These are phyloP conservation scores for Lepidium didymum DNA, from an alignment of 345 rosid species.

Conservation along the genomic window DNA sequence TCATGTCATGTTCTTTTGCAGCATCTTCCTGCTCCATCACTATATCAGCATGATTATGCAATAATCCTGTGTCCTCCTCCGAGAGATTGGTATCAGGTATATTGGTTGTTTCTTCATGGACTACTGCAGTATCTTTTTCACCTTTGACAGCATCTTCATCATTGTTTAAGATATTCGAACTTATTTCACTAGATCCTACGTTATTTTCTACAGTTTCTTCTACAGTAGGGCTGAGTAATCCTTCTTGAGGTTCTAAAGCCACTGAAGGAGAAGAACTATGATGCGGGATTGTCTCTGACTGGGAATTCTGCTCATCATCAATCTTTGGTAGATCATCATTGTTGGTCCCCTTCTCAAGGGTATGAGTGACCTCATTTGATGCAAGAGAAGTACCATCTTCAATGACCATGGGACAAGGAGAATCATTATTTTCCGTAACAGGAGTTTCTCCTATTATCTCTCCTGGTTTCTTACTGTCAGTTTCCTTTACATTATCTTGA, in stretches of 20 bases:
- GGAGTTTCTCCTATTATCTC: slow-evolving; percentile 2
- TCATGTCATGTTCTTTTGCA: slow-evolving; percentile 12
- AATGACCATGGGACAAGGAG: slow-evolving; percentile 15
- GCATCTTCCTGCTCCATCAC: slow-evolving; percentile 5
- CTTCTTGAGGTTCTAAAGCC: slow-evolving; percentile 25
- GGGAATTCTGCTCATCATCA: slow-evolving; percentile 21
- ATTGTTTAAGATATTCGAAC: neutral
- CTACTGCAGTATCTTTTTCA: neutral
- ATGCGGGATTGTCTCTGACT: slow-evolving; percentile 11
- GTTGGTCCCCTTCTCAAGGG: neutral
- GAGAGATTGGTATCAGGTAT: slow-evolving; percentile 17
- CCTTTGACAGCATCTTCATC: slow-evolving; percentile 4
- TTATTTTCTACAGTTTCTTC: slow-evolving; percentile 12
- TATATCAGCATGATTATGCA: neutral
- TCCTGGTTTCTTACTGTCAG: slow-evolving; percentile 1
- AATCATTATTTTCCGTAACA: slow-evolving; percentile 8
- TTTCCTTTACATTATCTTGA: slow-evolving; percentile 10
- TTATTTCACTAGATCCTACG: slow-evolving; percentile 7
- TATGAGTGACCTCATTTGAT: slow-evolving; percentile 7
- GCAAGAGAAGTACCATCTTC: slow-evolving; percentile 13
- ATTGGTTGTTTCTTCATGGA: slow-evolving; percentile 8
- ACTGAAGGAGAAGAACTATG: slow-evolving; percentile 8
- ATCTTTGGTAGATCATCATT: slow-evolving; percentile 4
- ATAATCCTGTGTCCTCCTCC: slow-evolving; percentile 2
- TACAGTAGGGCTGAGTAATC: slow-evolving; percentile 4